Evolutionary conservation across 1,284 basidiomycete species (phyloP).

Genomic region (Sphaerobolus stellatus): DNA sequence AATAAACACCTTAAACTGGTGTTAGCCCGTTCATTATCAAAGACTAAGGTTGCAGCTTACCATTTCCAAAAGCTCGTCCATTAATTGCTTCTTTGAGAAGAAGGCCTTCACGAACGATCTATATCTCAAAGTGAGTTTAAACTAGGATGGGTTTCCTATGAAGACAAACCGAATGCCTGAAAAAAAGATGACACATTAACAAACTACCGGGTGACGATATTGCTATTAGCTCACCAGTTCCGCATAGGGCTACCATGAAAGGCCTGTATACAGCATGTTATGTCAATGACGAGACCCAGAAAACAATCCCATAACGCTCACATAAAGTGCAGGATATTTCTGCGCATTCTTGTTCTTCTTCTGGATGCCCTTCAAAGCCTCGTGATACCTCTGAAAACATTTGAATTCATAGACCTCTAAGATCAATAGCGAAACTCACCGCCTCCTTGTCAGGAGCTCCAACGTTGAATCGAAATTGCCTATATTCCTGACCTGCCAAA

Average conservation of each 20-base stretch:
- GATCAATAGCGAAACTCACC: neutral
- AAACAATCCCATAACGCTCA: conserved; percentile 31
- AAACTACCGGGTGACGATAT: neutral
- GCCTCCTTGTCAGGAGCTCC: conserved; percentile 66
- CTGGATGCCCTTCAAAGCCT: conserved; percentile 40
- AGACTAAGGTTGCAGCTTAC: conserved; percentile 29
- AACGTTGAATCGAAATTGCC: conserved; percentile 63
- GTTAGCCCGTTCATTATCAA: neutral
- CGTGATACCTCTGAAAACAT: conserved; percentile 42
- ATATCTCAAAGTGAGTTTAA: conserved; percentile 1
- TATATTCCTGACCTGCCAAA: conserved; percentile 42
- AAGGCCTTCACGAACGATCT: conserved; percentile 66
- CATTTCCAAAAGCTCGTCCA: conserved; percentile 59
- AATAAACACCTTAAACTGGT: conserved; percentile 51
- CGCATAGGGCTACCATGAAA: conserved; percentile 5
- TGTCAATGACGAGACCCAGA: neutral
- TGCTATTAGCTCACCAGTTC: neutral
- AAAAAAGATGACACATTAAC: conserved; percentile 7
- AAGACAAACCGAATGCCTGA: conserved; percentile 59
- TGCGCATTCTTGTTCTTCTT: conserved; percentile 37
- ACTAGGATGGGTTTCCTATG: neutral
- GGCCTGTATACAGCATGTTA: neutral
- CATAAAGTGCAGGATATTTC: conserved; percentile 55
- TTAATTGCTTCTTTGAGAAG: conserved; percentile 53
- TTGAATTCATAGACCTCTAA: neutral